Base-by-base conservation (phyloP, 805 yeast species). In the Cyberlindnera mrakii region DNA sequence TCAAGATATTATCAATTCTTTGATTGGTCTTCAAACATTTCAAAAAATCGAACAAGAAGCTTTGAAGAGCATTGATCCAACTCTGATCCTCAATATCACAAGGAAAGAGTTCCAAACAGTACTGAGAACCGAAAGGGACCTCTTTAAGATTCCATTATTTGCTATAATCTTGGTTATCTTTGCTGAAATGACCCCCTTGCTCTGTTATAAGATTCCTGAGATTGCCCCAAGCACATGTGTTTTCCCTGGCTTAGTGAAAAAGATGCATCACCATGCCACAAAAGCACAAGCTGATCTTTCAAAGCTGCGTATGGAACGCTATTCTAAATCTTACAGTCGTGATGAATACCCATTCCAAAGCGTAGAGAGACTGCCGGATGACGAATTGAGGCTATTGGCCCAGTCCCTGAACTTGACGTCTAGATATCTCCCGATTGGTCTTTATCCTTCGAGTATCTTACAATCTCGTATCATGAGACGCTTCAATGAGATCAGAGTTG, bases 181-280 rank as follows among this genome's bases (percentile, higher is more conserved):
- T 55, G 74, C 74, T 53, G 86, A 80, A 50, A 53, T 63, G 40
- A 74, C 82, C 0, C 81, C 82, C 0, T 17, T 75, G 1, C 48
- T 80, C 5, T 77, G 82, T 53, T 75, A 70, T 42, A 56, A 66
- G 4, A 55, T 77, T 39, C 85, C 85, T 0, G 75, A 73, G 47
- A 53, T 79, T 5, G 71, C 80, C 1, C 82, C 84, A 9, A 71
- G 71, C 63, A 78, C 82, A 10, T 79, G 84, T 57, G 64, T 75
- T 9, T 63, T 77, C 29, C 82, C 82, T 1, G 60, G 63, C 5
- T 35, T 50, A 30, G 19, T 46, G 34, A 42, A 44, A 25, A 68
- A 62, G 40, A 33, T 65, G 59, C 42, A 58, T 59, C 38, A 63
- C 63, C 67, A 59, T 42, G 44, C 54, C 48, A 41, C 43, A 18